A percentile compares a stretch with the other conserved stretches of the same genome.
phyloP scores from a whole-genome alignment of 257 asterid genomes.

The Coffea eugenioides region DNA sequence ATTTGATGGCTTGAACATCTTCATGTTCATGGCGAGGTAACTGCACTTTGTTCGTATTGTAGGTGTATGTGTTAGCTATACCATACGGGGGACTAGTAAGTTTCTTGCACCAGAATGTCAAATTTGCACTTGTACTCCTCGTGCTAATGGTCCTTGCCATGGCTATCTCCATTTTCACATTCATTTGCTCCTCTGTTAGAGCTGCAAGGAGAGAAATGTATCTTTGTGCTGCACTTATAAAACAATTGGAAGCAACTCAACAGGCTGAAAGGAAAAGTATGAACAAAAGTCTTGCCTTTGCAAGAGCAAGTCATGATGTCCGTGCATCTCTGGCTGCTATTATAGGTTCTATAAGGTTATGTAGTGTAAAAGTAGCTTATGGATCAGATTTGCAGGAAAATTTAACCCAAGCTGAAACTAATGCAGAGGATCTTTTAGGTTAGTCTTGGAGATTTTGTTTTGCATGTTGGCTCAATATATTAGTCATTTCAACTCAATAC shows the following conservation, averaged over 20 bases:
- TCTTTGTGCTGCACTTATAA: slow-evolving; percentile 47
- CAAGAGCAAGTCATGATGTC: slow-evolving; percentile 78
- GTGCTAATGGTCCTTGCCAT: slow-evolving; percentile 27
- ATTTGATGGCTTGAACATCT: background rate
- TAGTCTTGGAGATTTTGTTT: background rate
- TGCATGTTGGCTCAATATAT: background rate
- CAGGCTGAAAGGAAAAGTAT: slow-evolving; percentile 69
- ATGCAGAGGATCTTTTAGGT: slow-evolving; percentile 56
- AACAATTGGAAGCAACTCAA: slow-evolving; percentile 71
- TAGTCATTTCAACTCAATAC: background rate
- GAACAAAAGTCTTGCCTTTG: slow-evolving; percentile 67
- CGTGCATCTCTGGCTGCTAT: slow-evolving; percentile 68
- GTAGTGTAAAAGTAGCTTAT: slow-evolving; percentile 30
- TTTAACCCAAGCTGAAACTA: slow-evolving; percentile 44
- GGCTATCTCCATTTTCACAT: slow-evolving; percentile 23
- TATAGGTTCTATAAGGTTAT: slow-evolving; percentile 46
- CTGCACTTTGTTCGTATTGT: background rate
- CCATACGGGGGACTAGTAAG: slow-evolving; percentile 23
- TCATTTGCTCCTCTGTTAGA: slow-evolving; percentile 25
- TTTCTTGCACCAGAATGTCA: slow-evolving; percentile 24
- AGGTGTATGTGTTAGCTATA: slow-evolving; percentile 46
- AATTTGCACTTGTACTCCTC: slow-evolving; percentile 27
- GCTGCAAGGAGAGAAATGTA: slow-evolving; percentile 54
- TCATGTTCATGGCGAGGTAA: background rate
- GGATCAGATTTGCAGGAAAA: slow-evolving; percentile 36